phyloP scores from a whole-genome alignment of 2,329 filamentous ascomycete species.

The Fusarium sarcochroum region DNA sequence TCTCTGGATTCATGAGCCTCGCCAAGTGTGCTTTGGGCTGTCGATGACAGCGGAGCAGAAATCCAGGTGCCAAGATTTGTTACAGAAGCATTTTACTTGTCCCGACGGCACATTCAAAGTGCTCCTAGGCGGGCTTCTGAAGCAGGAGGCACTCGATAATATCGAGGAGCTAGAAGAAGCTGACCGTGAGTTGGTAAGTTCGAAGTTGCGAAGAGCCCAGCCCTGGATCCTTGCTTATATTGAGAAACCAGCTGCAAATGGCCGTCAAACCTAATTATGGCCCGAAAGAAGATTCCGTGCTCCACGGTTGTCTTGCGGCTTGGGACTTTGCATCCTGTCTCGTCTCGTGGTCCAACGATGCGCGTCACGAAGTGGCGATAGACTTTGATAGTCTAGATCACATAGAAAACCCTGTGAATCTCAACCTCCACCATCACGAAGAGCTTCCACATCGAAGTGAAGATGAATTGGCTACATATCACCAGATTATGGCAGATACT shows the following conservation, averaged over 20 bases:
- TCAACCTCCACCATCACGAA: slow-evolving; percentile 55
- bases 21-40: slow-evolving; percentile 43
- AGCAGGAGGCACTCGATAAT: slow-evolving; percentile 30
- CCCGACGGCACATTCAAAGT: slow-evolving; percentile 35
- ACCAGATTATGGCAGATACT: slow-evolving; percentile 28
- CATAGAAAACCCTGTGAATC: slow-evolving; percentile 63
- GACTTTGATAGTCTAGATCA: slow-evolving; percentile 56
- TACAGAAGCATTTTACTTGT: slow-evolving; percentile 33
- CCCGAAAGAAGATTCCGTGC: slow-evolving; percentile 32
- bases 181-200: slow-evolving; percentile 35
- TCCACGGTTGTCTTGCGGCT: slow-evolving; percentile 40
- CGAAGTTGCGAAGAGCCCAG: too few species aligned
- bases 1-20: slow-evolving; percentile 46
- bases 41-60: slow-evolving; percentile 32
- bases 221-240: not conserved
- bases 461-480: slow-evolving; percentile 31
- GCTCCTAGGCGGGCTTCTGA: slow-evolving; percentile 42
- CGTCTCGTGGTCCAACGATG: slow-evolving; percentile 30
- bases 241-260: slow-evolving; percentile 23
- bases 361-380: slow-evolving; percentile 51
- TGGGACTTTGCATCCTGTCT: slow-evolving; percentile 41
- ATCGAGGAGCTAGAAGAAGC: slow-evolving; percentile 14
- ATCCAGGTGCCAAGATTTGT: slow-evolving; percentile 30
- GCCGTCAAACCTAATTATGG: slow-evolving; percentile 38
- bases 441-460: slow-evolving; percentile 41